These are phyloP conservation scores for Quercus variabilis DNA, from an alignment of 306 rosid genomes.

Conservation along the genomic window DNA sequence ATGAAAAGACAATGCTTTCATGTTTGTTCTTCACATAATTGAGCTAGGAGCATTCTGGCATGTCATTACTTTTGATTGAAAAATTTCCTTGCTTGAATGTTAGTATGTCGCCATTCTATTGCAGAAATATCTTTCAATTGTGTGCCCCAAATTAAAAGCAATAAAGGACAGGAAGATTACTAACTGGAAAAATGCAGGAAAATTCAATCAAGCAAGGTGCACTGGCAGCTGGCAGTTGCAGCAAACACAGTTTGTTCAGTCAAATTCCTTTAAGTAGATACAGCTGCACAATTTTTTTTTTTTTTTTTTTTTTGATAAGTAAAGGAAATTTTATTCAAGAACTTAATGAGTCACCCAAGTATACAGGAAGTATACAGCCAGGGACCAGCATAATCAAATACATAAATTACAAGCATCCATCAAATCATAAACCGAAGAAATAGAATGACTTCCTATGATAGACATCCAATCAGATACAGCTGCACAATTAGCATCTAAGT, in stretches of 20 bases:
- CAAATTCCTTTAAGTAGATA: neutral
- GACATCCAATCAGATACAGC: too few relatives aligned
- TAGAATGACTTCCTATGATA: too few relatives aligned
- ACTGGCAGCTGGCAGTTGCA: neutral
- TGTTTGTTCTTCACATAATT: neutral
- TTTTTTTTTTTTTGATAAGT: too few relatives aligned
- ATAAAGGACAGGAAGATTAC: neutral
- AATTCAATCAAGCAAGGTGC: neutral
- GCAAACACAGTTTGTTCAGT: neutral
- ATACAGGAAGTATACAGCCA: too few relatives aligned
- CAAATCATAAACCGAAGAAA: too few relatives aligned
- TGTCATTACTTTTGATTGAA: neutral
- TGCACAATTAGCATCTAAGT: neutral
- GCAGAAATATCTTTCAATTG: neutral
- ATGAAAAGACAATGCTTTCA: neutral
- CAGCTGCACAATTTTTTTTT: neutral
- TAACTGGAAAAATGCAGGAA: neutral
- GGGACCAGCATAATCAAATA: too few relatives aligned
- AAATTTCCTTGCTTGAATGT: neutral
- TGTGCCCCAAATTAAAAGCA: neutral
- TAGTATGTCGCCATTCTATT: neutral
- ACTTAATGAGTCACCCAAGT: too few relatives aligned
- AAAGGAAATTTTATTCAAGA: too few relatives aligned
- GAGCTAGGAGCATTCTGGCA: neutral
- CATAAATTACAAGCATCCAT: too few relatives aligned